phyloP scores from a whole-genome alignment of 345 rosid genomes.

The Salix dunnii region DNA sequence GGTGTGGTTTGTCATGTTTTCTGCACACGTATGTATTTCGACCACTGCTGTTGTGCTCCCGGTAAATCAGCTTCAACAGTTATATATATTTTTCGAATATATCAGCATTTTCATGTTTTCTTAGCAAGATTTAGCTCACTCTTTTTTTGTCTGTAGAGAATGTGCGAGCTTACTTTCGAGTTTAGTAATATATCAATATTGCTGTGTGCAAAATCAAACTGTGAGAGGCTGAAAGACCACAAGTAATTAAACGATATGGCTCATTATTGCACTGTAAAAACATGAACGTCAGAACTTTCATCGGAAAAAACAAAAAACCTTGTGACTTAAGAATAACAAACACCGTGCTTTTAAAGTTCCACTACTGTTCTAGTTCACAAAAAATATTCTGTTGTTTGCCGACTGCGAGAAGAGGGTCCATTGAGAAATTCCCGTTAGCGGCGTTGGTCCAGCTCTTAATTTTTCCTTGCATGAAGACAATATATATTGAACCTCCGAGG shows the following conservation, averaged over 20 bases:
- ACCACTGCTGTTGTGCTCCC: background rate
- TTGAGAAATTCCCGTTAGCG: background rate
- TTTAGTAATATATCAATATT: background rate
- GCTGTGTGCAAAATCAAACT: background rate
- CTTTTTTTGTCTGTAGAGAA: background rate
- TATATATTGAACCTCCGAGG: background rate
- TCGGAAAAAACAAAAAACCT: background rate
- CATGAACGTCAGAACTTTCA: background rate
- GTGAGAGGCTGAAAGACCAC: background rate
- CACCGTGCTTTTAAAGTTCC: background rate
- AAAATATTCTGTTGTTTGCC: background rate
- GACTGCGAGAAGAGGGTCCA: background rate
- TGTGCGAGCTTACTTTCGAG: background rate
- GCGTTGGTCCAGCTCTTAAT: background rate
- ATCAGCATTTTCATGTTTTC: background rate
- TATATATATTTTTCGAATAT: background rate
- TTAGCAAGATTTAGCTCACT: background rate
- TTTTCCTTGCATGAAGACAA: background rate
- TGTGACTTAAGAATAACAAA: background rate
- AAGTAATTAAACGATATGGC: background rate
- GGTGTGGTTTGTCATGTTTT: conserved; percentile 2
- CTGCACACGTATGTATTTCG: background rate
- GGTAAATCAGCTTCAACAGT: conserved; percentile 6
- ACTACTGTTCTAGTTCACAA: background rate
- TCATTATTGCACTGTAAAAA: background rate